Percentiles rank a stretch among this genome's conserved stretches.
Evolutionary conservation across 441 rosid genomes (phyloP).

Genomic region (Gossypium aridum): DNA sequence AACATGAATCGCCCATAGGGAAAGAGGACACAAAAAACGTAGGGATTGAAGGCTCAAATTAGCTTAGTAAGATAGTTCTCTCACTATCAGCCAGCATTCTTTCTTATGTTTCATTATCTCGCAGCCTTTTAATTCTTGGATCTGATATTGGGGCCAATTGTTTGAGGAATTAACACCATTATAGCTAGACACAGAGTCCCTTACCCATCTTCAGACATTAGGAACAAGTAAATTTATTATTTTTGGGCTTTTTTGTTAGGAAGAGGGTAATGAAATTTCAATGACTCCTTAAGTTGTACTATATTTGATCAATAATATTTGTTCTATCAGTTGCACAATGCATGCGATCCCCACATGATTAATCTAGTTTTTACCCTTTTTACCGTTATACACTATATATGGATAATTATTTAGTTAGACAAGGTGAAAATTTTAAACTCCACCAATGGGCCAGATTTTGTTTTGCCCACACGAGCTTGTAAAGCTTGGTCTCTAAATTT

Average conservation of each 20-base stretch:
- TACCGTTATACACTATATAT: neutral
- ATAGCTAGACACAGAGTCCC: neutral
- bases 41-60: slow-evolving; percentile 5
- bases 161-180: neutral
- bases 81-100: neutral
- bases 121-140: neutral
- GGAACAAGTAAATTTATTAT: neutral
- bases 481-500: no score
- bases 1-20: slow-evolving; percentile 10
- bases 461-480: no score
- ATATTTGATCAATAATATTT: neutral
- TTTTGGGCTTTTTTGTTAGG: neutral
- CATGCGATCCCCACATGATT: neutral
- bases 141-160: neutral
- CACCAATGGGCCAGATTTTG: no score
- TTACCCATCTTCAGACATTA: neutral
- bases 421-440: no score
- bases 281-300: neutral
- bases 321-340: neutral
- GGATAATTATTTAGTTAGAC: no score
- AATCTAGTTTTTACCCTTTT: neutral
- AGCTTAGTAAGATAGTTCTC: slow-evolving; percentile 3
- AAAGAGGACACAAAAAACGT: slow-evolving; percentile 13
- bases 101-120: neutral
- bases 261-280: neutral